These are phyloP conservation scores for Puccinia sorghi DNA, from an alignment of 1,284 basidiomycete genomes.

Conservation along the genomic window DNA sequence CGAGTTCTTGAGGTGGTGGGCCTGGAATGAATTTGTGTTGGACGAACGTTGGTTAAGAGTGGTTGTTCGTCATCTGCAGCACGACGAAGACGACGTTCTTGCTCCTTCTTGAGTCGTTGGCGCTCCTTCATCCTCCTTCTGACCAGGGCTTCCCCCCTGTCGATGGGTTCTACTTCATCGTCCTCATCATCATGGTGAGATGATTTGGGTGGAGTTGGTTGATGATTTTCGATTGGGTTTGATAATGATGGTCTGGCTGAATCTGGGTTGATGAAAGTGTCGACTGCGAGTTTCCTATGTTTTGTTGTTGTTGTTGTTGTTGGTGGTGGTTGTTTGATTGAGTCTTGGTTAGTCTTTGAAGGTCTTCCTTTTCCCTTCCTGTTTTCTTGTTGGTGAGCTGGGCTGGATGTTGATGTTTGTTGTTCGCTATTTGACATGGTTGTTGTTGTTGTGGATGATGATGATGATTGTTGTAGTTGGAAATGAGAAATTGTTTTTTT, in stretches of 20 bases:
- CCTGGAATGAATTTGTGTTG: conserved; percentile 2
- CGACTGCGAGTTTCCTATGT: neutral
- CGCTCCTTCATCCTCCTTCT: conserved; percentile 62
- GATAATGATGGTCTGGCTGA: neutral
- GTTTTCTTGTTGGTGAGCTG: neutral
- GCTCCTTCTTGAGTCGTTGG: conserved; percentile 56
- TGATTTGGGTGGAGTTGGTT: conserved; percentile 35
- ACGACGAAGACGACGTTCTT: conserved; percentile 42
- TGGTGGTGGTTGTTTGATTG: neutral
- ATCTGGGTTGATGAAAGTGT: conserved; percentile 25
- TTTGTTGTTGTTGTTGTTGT: neutral
- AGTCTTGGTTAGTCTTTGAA: neutral
- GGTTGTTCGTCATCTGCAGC: conserved; percentile 42
- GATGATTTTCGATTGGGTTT: neutral
- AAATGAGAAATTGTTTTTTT: no score
- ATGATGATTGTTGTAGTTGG: no score
- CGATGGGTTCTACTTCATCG: conserved; percentile 61
- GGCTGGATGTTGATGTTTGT: neutral
- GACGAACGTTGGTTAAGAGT: conserved; percentile 20
- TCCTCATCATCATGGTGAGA: conserved; percentile 56
- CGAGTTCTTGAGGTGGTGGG: conserved; percentile 31
- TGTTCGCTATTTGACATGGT: neutral
- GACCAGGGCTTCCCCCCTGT: conserved; percentile 64
- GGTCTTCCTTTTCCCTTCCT: conserved; percentile 11
- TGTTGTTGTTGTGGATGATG: no score